Conservation (phyloP, 805 yeast genomes). For the Kodamaea jinghongensis region DNA sequence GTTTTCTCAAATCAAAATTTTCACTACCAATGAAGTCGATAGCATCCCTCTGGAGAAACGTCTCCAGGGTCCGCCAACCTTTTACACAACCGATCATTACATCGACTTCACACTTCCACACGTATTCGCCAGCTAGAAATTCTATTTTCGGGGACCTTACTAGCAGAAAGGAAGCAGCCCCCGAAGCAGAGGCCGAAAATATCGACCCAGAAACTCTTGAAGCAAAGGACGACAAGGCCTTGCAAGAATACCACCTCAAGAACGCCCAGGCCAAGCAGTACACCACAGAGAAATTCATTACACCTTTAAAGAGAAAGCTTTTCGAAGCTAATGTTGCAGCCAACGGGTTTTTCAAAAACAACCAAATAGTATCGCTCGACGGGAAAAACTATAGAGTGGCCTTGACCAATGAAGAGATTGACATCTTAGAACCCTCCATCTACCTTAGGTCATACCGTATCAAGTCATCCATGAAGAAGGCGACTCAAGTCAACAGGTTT, state of each 20-base stretch:
- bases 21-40: too few species aligned
- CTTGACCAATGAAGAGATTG: constrained; percentile 64
- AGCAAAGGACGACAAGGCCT: constrained; percentile 32
- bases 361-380: constrained; percentile 43
- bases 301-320: constrained; percentile 68
- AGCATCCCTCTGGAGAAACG: too few species aligned
- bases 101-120: constrained; percentile 8
- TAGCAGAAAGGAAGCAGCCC: constrained; percentile 13
- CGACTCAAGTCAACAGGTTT: constrained; percentile 74
- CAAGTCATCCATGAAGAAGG: constrained; percentile 86
- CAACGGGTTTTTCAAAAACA: constrained; percentile 69
- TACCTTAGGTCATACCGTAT: constrained; percentile 77
- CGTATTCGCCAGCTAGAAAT: constrained; percentile 10
- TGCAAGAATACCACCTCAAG: constrained; percentile 50
- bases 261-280: constrained; percentile 44
- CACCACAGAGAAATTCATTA: constrained; percentile 52
- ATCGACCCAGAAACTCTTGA: constrained; percentile 17
- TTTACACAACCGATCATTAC: too few species aligned
- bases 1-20: too few species aligned
- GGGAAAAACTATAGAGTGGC: constrained; percentile 54
- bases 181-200: constrained; percentile 7
- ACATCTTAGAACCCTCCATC: constrained; percentile 83
- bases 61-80: too few species aligned
- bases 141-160: constrained; percentile 35
- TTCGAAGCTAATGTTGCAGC: constrained; percentile 58